These are phyloP conservation scores for Coniosporium tulheliwenetii DNA, from an alignment of 2,329 filamentous ascomycete genomes.

Conservation along the genomic window DNA sequence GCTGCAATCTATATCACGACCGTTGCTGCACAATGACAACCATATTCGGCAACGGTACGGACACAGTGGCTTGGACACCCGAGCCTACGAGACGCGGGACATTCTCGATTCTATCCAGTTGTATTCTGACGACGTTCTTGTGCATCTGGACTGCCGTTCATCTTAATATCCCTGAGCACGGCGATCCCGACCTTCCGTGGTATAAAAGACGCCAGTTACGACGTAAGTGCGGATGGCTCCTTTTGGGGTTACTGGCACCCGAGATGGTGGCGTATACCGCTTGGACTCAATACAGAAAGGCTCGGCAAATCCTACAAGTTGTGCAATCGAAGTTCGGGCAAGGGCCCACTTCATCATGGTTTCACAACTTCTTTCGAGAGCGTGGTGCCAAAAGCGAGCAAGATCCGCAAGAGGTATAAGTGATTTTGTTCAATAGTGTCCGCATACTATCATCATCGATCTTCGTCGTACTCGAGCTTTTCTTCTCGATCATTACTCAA, in stretches of 20 bases:
- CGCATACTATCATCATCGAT: too few relatives aligned
- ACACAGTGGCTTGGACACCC: slow-evolving; percentile 3
- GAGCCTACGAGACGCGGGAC: slow-evolving; percentile 5
- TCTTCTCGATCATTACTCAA: too few relatives aligned
- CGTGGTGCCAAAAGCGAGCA: too few relatives aligned
- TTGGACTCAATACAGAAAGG: too few relatives aligned
- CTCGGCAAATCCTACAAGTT: too few relatives aligned
- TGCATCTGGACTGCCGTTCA: slow-evolving; percentile 7
- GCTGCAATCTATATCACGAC: too few relatives aligned
- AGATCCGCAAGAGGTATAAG: too few relatives aligned
- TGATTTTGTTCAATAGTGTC: neutral
- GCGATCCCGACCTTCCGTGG: neutral
- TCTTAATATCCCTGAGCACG: slow-evolving; percentile 5
- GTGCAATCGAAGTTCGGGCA: too few relatives aligned
- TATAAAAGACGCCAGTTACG: slow-evolving; percentile 1
- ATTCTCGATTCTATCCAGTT: slow-evolving; percentile 2
- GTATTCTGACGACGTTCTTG: slow-evolving; percentile 3
- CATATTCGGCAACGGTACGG: neutral
- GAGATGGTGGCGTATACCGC: slow-evolving; percentile 1
- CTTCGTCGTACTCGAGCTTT: too few relatives aligned
- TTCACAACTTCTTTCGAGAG: too few relatives aligned
- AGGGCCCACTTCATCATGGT: too few relatives aligned
- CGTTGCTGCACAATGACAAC: too few relatives aligned
- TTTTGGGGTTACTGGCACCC: slow-evolving; percentile 5
- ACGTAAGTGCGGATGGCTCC: slow-evolving; percentile 4